Evolutionary conservation across 306 rosid species (phyloP).

Genomic region (Citrullus colocynthis): DNA sequence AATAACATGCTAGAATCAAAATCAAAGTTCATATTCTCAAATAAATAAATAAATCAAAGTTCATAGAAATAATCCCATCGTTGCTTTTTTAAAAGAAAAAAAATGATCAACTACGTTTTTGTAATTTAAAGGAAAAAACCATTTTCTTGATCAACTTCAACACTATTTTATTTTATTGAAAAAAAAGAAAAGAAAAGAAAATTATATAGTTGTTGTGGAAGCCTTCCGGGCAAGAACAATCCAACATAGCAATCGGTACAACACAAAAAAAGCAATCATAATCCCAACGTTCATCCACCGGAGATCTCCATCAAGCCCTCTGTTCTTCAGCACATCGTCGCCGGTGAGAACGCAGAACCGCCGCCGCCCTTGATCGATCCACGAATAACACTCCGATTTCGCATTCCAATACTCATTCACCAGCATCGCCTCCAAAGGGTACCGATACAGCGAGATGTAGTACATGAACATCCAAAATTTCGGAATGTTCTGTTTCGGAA

Average conservation of each 20-base stretch:
- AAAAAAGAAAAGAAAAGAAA: not conserved
- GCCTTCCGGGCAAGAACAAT: conserved; percentile 56
- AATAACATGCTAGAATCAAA: no score
- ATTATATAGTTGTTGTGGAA: conserved; percentile 37
- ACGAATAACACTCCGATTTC: conserved; percentile 26
- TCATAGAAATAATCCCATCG: no score
- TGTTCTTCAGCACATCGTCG: conserved; percentile 56
- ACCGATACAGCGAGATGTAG: conserved; percentile 78
- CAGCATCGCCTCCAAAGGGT: conserved; percentile 70
- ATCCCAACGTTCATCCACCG: conserved; percentile 70
- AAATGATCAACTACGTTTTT: no score
- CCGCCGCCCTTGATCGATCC: conserved; percentile 3
- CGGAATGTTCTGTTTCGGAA: conserved; percentile 76
- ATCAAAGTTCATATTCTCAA: no score
- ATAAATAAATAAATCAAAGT: no score
- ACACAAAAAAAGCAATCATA: conserved; percentile 59
- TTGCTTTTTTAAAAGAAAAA: no score
- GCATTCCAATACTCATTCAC: conserved; percentile 71
- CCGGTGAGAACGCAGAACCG: conserved; percentile 36
- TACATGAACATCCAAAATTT: conserved; percentile 88
- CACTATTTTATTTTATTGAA: not conserved
- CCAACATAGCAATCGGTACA: conserved; percentile 79
- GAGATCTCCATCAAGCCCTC: conserved; percentile 60
- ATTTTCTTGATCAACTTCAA: not conserved
- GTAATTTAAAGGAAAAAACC: not conserved